These are phyloP conservation scores for Penicillium flavigenum DNA, from an alignment of 495 filamentous ascomycete species.

Conservation along the genomic window DNA sequence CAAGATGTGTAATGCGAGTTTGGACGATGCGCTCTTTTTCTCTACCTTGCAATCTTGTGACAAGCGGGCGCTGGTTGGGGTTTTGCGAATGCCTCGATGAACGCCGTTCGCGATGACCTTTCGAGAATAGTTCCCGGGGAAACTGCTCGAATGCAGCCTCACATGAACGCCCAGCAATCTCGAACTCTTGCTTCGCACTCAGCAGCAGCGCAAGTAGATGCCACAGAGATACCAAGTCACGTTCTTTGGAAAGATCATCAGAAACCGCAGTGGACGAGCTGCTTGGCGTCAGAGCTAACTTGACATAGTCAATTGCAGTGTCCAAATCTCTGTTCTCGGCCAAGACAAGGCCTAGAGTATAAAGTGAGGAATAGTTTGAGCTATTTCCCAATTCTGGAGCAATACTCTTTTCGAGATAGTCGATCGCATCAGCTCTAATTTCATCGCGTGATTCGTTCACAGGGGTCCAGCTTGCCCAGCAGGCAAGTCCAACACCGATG, in stretches of 20 bases:
- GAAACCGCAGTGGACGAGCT: slow-evolving; percentile 23
- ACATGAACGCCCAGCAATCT: slow-evolving; percentile 73
- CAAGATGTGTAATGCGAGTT: slow-evolving; percentile 90
- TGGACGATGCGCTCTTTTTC: slow-evolving; percentile 83
- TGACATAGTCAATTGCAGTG: slow-evolving; percentile 74
- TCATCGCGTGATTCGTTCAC: slow-evolving; percentile 65
- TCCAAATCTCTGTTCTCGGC: slow-evolving; percentile 78
- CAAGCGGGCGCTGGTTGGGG: slow-evolving; percentile 51
- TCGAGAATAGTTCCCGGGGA: slow-evolving; percentile 54
- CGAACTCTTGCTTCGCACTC: slow-evolving; percentile 82
- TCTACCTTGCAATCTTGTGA: slow-evolving; percentile 70
- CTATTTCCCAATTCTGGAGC: slow-evolving; percentile 59
- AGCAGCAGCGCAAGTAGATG: slow-evolving; percentile 84
- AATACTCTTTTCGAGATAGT: slow-evolving; percentile 69
- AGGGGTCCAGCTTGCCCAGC: slow-evolving; percentile 79
- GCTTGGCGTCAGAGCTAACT: slow-evolving; percentile 54
- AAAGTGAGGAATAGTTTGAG: slow-evolving; percentile 68
- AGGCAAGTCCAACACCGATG: slow-evolving; percentile 77
- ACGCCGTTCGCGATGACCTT: slow-evolving; percentile 45
- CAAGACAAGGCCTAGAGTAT: slow-evolving; percentile 73
- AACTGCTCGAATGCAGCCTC: slow-evolving; percentile 90
- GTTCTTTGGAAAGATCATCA: slow-evolving; percentile 36
- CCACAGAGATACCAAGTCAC: slow-evolving; percentile 57
- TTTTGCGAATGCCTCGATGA: slow-evolving; percentile 32
- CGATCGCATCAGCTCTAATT: slow-evolving; percentile 70